Conservation (phyloP, 2,329 filamentous ascomycete genomes). For the Verticillium tricorpus region DNA sequence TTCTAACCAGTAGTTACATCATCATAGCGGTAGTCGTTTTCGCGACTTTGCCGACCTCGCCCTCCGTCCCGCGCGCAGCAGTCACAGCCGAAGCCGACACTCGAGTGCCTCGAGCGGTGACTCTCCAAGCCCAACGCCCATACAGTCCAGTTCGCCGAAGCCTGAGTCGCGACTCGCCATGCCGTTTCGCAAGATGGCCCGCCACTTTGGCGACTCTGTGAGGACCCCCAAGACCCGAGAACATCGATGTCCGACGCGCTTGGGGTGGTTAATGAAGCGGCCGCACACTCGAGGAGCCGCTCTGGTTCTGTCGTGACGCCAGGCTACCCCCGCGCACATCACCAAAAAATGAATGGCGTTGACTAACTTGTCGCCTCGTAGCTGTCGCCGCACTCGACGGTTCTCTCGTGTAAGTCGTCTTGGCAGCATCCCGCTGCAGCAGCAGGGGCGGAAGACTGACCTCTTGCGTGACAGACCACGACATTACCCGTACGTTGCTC, state of each 20-base stretch:
- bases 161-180: conserved; percentile 16
- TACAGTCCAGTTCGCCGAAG: not conserved
- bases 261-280: not conserved
- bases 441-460: not conserved
- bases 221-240: conserved; percentile 15
- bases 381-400: conserved; percentile 33
- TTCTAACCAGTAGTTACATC: not conserved
- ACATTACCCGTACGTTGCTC: conserved; percentile 25
- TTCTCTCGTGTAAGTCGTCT: conserved; percentile 40
- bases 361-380: conserved; percentile 15
- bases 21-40: not conserved
- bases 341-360: not conserved
- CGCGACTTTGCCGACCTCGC: conserved; percentile 3
- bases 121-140: not conserved
- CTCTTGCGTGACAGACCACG: conserved; percentile 22
- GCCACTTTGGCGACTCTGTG: conserved; percentile 44
- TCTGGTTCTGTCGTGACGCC: not conserved
- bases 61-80: not conserved
- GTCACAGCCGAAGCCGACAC: not conserved
- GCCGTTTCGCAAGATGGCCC: conserved; percentile 33
- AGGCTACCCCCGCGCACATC: not conserved
- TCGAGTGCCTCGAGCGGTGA: conserved; percentile 2
- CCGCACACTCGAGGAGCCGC: not conserved
- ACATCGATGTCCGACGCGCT: not conserved
- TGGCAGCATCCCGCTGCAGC: not conserved